Conservation (phyloP, 192 early-diverging fungal genomes). For the Endogone sp. region DNA sequence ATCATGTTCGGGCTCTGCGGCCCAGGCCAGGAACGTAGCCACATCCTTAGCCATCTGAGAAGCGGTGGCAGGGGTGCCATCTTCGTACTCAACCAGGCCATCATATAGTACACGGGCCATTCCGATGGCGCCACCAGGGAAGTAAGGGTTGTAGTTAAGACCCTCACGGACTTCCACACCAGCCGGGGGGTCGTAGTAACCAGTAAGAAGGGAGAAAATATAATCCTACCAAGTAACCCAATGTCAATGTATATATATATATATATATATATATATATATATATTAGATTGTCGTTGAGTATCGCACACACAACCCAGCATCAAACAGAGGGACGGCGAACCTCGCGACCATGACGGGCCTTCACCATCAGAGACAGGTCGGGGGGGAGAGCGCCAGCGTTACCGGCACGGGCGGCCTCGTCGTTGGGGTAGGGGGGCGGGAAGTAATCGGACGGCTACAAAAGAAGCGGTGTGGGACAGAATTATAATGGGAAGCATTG, state of each 20-base stretch:
- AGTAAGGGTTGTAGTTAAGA: conserved; percentile 98
- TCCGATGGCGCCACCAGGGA: conserved; percentile 95
- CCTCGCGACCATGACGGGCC: conserved; percentile 91
- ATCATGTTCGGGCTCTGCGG: conserved; percentile 96
- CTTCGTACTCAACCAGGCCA: conserved; percentile 93
- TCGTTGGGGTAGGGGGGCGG: conserved; percentile 94
- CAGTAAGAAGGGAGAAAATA: conserved; percentile 91
- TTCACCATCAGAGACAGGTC: conserved; percentile 93
- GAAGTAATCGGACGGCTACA: conserved; percentile 84
- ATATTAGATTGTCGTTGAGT: no score
- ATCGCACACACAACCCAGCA: background rate
- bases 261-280: no score
- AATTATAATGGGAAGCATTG: no score
- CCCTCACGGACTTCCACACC: conserved; percentile 92
- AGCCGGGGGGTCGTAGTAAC: conserved; percentile 92
- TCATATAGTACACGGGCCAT: conserved; percentile 96
- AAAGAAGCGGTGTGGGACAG: conserved; percentile 2
- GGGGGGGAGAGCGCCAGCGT: conserved; percentile 92
- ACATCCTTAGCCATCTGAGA: conserved; percentile 99
- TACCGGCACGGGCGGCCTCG: conserved; percentile 93
- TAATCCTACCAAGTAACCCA: conserved; percentile 64
- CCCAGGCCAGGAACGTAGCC: conserved; percentile 89
- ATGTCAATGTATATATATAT: background rate
- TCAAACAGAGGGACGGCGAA: conserved; percentile 23
- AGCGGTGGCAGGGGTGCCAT: conserved; percentile 92